Evolutionary conservation across 2,329 filamentous ascomycete species (phyloP).

Genomic region (Alternaria conjuncta): DNA sequence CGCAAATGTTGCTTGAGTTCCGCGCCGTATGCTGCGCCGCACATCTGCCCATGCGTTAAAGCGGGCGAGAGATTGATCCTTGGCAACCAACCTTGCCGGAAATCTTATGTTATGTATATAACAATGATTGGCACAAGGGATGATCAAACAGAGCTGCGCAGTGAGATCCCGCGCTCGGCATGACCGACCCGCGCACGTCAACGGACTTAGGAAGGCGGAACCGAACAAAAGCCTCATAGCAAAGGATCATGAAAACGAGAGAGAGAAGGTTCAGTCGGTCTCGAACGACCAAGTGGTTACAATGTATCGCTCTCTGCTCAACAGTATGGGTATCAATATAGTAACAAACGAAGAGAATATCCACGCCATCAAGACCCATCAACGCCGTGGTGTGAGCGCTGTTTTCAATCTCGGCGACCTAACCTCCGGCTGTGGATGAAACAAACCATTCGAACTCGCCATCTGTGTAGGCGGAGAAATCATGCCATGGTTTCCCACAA

Average conservation of each 20-base stretch:
- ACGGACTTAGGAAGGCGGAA: neutral
- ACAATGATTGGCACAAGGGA: neutral
- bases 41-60: neutral
- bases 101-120: neutral
- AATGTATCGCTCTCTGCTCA: neutral
- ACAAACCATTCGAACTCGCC: neutral
- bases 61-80: neutral
- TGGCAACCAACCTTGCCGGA: neutral
- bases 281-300: neutral
- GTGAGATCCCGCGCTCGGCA: neutral
- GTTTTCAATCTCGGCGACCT: neutral
- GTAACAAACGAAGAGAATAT: neutral
- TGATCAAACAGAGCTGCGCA: neutral
- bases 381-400: neutral
- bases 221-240: neutral
- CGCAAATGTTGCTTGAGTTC: neutral
- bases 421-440: neutral
- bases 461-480: neutral
- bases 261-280: neutral
- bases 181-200: neutral
- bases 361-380: neutral
- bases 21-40: neutral
- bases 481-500: neutral
- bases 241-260: neutral
- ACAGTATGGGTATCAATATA: neutral